Conservation (phyloP, 306 rosid genomes). For the Lathyrus tuberosus region DNA sequence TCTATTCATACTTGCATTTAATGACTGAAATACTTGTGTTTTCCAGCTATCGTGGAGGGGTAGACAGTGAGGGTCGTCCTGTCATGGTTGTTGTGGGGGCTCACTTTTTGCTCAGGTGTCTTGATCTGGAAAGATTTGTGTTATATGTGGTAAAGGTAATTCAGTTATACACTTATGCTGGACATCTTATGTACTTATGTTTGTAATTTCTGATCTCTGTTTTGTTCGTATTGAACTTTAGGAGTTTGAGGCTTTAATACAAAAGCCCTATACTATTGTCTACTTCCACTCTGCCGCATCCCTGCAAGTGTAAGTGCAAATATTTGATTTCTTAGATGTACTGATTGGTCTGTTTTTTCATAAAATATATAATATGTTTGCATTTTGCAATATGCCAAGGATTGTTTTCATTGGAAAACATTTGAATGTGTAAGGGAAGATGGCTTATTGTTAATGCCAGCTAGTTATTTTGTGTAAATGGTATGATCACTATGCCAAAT, state of each 20-base stretch:
- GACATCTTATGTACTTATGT: background rate
- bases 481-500: slow-evolving; percentile 17
- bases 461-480: slow-evolving; percentile 35
- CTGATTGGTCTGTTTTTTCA: slow-evolving; percentile 9
- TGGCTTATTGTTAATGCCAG: slow-evolving; percentile 29
- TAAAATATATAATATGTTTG: slow-evolving; percentile 32
- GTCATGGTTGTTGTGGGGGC: slow-evolving; percentile 99
- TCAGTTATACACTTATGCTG: slow-evolving; percentile 29
- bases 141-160: slow-evolving; percentile 80
- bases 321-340: slow-evolving; percentile 31
- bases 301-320: slow-evolving; percentile 76
- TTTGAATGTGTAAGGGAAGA: slow-evolving; percentile 23
- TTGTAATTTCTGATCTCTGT: background rate
- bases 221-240: slow-evolving; percentile 48
- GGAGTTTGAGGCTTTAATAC: slow-evolving; percentile 96
- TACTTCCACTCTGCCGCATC: slow-evolving; percentile 98
- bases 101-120: slow-evolving; percentile 93
- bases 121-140: slow-evolving; percentile 92
- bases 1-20: slow-evolving; percentile 24
- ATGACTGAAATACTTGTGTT: slow-evolving; percentile 24
- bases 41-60: slow-evolving; percentile 96
- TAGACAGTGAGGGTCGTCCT: slow-evolving; percentile 93
- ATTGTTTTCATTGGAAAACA: slow-evolving; percentile 8
- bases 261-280: slow-evolving; percentile 86
- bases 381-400: slow-evolving; percentile 23